Evolutionary conservation across 2,329 filamentous ascomycete genomes (phyloP).

Genomic region (Fusarium sp.): DNA sequence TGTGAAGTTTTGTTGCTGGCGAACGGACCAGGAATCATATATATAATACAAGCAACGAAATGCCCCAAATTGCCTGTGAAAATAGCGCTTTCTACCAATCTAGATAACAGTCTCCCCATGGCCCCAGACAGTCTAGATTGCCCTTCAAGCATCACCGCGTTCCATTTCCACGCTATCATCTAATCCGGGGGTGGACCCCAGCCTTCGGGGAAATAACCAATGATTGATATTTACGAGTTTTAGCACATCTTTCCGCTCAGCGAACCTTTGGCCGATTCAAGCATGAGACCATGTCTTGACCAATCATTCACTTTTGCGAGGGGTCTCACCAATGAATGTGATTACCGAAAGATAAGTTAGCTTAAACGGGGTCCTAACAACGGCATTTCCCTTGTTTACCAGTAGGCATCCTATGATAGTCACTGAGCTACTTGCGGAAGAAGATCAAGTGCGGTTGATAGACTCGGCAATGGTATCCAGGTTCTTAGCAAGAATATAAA

Average conservation of each 20-base stretch:
- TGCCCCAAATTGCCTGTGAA: too few relatives aligned
- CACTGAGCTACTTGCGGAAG: rapidly evolving
- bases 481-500: not conserved
- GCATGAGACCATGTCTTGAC: not conserved
- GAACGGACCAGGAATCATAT: not conserved
- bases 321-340: not conserved
- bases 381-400: not conserved
- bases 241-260: not conserved
- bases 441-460: not conserved
- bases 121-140: not conserved
- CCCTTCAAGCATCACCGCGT: not conserved
- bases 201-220: not conserved
- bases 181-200: not conserved
- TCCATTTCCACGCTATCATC: not conserved
- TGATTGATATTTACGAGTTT: not conserved
- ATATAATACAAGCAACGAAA: not conserved
- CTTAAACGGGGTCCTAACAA: not conserved
- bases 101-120: not conserved
- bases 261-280: not conserved
- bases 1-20: not conserved
- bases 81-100: not conserved
- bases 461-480: not conserved
- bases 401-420: not conserved
- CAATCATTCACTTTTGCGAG: not conserved
- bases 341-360: not conserved